phyloP scores from a whole-genome alignment of 179 eudicot genomes.

The Corrigiola litoralis region DNA sequence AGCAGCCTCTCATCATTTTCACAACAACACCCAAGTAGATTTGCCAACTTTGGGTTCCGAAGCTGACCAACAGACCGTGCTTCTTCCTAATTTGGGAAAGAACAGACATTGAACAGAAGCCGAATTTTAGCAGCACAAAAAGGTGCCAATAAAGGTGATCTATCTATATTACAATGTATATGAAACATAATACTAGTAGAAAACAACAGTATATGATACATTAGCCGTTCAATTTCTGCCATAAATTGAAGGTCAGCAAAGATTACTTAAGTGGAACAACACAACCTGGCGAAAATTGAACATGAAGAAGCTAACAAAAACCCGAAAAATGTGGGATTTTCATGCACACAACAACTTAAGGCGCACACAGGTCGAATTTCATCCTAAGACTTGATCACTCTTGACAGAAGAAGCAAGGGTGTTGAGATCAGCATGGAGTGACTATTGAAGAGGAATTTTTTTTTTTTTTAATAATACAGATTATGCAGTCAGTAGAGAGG shows the following conservation, averaged over 20 bases:
- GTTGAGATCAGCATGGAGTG: neutral
- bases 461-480: no score
- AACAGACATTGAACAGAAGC: conserved; percentile 7
- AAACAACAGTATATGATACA: no score
- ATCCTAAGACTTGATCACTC: neutral
- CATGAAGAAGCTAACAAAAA: neutral
- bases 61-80: conserved; percentile 49
- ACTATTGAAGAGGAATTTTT: neutral
- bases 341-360: neutral
- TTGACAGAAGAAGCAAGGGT: neutral
- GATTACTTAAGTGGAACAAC: no score
- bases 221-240: no score
- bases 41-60: conserved; percentile 38
- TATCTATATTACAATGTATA: neutral
- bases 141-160: neutral
- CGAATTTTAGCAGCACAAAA: neutral
- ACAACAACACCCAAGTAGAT: conserved; percentile 51
- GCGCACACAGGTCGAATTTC: neutral
- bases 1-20: conserved; percentile 56
- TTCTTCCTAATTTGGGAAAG: conserved; percentile 40
- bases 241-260: no score
- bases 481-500: no score
- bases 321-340: neutral
- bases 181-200: no score
- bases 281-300: no score